Evolutionary conservation across 805 yeast species (phyloP).

Genomic region (Spathaspora passalidarum): DNA sequence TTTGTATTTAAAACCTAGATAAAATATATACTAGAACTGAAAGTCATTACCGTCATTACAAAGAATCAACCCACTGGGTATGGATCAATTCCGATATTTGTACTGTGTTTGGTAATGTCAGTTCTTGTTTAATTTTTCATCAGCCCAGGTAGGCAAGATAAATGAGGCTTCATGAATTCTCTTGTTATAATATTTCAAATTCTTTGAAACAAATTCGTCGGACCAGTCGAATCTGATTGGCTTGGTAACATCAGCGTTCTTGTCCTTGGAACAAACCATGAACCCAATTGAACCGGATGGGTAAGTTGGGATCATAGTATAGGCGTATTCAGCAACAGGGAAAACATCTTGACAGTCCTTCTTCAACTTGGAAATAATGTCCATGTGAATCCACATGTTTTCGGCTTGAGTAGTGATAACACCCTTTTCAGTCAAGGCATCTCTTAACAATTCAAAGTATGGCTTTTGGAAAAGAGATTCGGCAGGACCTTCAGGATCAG

Average conservation of each 20-base stretch:
- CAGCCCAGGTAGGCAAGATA: conserved; percentile 90
- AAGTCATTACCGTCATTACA: conserved; percentile 5
- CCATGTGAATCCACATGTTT: conserved; percentile 88
- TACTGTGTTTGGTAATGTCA: conserved; percentile 6
- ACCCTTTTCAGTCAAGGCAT: conserved; percentile 91
- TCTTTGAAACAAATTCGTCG: conserved; percentile 57
- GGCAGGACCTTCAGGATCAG: conserved; percentile 99
- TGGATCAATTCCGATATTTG: background rate
- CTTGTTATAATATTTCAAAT: conserved; percentile 80
- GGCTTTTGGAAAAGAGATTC: conserved; percentile 89
- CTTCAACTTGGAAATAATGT: conserved; percentile 77
- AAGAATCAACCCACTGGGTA: background rate
- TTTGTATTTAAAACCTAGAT: no score
- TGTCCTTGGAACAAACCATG: conserved; percentile 88
- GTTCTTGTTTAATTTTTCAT: conserved; percentile 36
- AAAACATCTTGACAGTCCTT: conserved; percentile 78
- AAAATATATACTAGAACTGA: conserved; percentile 1
- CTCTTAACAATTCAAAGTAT: conserved; percentile 77
- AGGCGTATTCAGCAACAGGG: conserved; percentile 89
- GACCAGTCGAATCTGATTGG: conserved; percentile 65
- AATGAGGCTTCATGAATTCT: conserved; percentile 85
- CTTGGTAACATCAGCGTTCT: conserved; percentile 55
- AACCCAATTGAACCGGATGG: conserved; percentile 98
- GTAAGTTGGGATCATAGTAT: conserved; percentile 92
- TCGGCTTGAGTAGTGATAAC: conserved; percentile 94